Evolutionary conservation across 371 early-diverging fungal genomes (phyloP).

Genomic region (Sporodiniella umbellata): DNA sequence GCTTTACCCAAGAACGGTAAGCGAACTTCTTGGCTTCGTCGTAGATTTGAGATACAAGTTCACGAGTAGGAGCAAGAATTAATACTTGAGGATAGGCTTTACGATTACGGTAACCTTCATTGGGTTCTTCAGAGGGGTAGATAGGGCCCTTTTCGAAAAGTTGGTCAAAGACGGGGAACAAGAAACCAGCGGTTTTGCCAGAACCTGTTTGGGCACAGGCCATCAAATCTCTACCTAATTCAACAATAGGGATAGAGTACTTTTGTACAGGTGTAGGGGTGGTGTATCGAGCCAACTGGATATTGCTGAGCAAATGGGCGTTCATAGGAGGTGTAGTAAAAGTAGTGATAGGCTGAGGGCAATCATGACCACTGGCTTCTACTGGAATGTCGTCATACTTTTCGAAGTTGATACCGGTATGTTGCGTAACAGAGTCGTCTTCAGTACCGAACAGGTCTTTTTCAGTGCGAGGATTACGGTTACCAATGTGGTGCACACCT

Average conservation of each 20-base stretch:
- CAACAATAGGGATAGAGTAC: slow-evolving; percentile 88
- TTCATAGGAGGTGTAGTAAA: slow-evolving; percentile 79
- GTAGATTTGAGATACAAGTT: slow-evolving; percentile 95
- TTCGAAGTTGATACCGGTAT: slow-evolving; percentile 94
- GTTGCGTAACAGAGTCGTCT: slow-evolving; percentile 65
- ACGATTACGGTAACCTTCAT: slow-evolving; percentile 73
- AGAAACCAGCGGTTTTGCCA: slow-evolving; percentile 89
- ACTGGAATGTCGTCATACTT: slow-evolving; percentile 97
- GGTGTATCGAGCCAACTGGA: slow-evolving; percentile 68
- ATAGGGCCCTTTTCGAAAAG: slow-evolving; percentile 90
- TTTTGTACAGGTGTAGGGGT: slow-evolving; percentile 96
- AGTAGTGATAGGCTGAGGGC: slow-evolving; percentile 64
- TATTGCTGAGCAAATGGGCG: slow-evolving; percentile 85
- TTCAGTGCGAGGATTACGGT: slow-evolving; percentile 74
- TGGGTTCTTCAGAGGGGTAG: slow-evolving; percentile 45
- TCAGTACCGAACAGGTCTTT: slow-evolving; percentile 71
- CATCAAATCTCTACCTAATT: slow-evolving; percentile 73
- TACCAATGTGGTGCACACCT: slow-evolving; percentile 68
- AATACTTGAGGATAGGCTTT: slow-evolving; percentile 81
- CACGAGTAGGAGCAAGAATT: slow-evolving; percentile 97
- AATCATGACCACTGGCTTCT: slow-evolving; percentile 82
- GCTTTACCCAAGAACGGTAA: slow-evolving; percentile 84
- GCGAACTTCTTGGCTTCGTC: slow-evolving; percentile 83
- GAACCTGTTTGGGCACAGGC: slow-evolving; percentile 96
- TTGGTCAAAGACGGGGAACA: slow-evolving; percentile 87